A percentile compares a stretch with the other conserved stretches of the same genome.
Evolutionary conservation across 73 alveolate genomes (phyloP).

Genomic region (Effrenium voratum): DNA sequence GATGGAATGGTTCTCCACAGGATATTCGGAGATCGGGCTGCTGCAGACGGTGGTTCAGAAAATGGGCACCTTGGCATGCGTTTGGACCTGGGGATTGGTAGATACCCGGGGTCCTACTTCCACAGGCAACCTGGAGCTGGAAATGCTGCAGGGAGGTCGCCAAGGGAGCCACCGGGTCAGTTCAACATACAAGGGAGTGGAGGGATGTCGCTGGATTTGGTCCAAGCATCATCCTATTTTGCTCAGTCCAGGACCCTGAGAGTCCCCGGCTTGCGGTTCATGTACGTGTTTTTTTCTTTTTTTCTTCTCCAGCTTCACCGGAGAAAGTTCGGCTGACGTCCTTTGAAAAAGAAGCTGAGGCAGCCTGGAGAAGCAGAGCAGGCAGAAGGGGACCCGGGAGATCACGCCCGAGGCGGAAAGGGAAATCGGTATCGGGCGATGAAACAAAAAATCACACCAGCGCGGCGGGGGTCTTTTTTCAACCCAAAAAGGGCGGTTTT

Average conservation of each 20-base stretch:
- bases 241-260: background rate
- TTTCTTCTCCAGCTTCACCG: background rate
- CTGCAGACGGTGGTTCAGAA: slow-evolving; percentile 75
- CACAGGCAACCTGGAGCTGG: no score
- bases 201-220: no score
- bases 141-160: no score
- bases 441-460: background rate
- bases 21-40: slow-evolving; percentile 66
- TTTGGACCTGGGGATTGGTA: background rate
- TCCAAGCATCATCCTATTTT: no score
- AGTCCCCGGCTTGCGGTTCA: background rate
- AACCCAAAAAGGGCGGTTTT: no score
- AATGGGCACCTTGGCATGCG: slow-evolving; percentile 55
- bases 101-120: background rate
- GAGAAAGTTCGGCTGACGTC: no score
- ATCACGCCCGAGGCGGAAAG: slow-evolving; percentile 48
- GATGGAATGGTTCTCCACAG: background rate
- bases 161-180: no score
- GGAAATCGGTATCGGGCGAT: background rate
- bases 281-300: background rate
- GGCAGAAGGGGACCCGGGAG: slow-evolving; percentile 57
- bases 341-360: no score
- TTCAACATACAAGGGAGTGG: no score
- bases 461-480: background rate
- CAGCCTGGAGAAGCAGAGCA: slow-evolving; percentile 43